Conservation (phyloP, 495 filamentous ascomycete genomes). For the Neurospora sp. region DNA sequence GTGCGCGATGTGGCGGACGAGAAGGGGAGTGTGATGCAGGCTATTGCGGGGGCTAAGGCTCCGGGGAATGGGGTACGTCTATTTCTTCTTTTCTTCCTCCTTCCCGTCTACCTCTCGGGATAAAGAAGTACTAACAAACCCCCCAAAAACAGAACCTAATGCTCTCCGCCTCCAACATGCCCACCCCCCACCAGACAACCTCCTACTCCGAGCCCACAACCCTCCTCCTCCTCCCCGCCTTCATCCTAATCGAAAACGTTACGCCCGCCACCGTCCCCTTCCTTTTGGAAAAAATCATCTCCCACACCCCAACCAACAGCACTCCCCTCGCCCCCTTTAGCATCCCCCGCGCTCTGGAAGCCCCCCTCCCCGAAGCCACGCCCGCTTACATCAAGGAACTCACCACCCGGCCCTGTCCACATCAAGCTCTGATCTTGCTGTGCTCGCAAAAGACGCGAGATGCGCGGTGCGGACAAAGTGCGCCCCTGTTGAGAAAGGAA, state of each 20-base stretch:
- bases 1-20: constrained; percentile 83
- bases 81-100: no score
- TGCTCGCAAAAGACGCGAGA: constrained; percentile 91
- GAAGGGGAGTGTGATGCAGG: constrained; percentile 90
- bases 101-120: no score
- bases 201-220: constrained; percentile 60
- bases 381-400: constrained; percentile 35
- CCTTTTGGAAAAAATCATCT: constrained; percentile 63
- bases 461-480: constrained; percentile 87
- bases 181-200: constrained; percentile 50
- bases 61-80: constrained; percentile 65
- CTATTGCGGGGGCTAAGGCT: constrained; percentile 51
- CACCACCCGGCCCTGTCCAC: constrained; percentile 60
- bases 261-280: constrained; percentile 63
- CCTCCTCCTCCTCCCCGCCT: constrained; percentile 79
- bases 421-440: constrained; percentile 78
- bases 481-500: constrained; percentile 75
- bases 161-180: constrained; percentile 90
- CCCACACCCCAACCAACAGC: constrained; percentile 62
- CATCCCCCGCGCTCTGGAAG: constrained; percentile 36
- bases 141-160: constrained; percentile 55
- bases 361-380: constrained; percentile 38
- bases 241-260: constrained; percentile 78
- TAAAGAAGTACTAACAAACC: no score
- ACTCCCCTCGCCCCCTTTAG: constrained; percentile 44